Evolutionary conservation across 2,329 filamentous ascomycete genomes (phyloP).

Genomic region (Diaporthe sp.): DNA sequence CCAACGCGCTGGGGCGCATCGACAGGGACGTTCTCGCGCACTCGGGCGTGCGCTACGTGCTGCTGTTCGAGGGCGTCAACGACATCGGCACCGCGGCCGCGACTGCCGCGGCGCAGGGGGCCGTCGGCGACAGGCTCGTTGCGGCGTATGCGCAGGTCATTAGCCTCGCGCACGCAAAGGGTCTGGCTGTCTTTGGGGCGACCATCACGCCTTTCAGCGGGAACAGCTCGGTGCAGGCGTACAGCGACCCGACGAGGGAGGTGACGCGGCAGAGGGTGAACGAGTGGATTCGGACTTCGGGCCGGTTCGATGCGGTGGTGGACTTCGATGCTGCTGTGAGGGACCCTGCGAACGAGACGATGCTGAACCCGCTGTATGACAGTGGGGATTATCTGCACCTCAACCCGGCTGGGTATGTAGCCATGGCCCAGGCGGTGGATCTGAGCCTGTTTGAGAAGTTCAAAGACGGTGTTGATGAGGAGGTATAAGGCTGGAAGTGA

Average conservation of each 20-base stretch:
- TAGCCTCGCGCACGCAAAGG: conserved; percentile 63
- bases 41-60: conserved; percentile 65
- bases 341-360: conserved; percentile 60
- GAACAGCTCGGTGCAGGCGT: conserved; percentile 60
- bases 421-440: conserved; percentile 68
- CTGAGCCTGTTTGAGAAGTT: conserved; percentile 62
- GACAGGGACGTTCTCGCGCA: conserved; percentile 73
- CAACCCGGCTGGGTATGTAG: conserved; percentile 67
- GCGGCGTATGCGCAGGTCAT: conserved; percentile 70
- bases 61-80: conserved; percentile 75
- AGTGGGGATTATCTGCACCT: conserved; percentile 74
- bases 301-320: conserved; percentile 71
- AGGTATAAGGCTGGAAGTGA: conserved; percentile 28
- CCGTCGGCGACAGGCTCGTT: conserved; percentile 63
- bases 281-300: conserved; percentile 67
- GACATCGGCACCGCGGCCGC: conserved; percentile 70
- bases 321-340: conserved; percentile 72
- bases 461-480: conserved; percentile 45
- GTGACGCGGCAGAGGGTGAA: conserved; percentile 69
- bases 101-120: conserved; percentile 57
- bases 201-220: conserved; percentile 61
- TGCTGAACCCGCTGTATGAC: conserved; percentile 62
- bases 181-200: conserved; percentile 69
- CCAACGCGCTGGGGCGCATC: conserved; percentile 68
- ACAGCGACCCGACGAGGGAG: conserved; percentile 66